Percentiles rank a stretch among this genome's conserved stretches.
These are phyloP conservation scores for Pythium rhizo-oryzae DNA, from an alignment of 352 stramenopile genomes.

Conservation along the genomic window DNA sequence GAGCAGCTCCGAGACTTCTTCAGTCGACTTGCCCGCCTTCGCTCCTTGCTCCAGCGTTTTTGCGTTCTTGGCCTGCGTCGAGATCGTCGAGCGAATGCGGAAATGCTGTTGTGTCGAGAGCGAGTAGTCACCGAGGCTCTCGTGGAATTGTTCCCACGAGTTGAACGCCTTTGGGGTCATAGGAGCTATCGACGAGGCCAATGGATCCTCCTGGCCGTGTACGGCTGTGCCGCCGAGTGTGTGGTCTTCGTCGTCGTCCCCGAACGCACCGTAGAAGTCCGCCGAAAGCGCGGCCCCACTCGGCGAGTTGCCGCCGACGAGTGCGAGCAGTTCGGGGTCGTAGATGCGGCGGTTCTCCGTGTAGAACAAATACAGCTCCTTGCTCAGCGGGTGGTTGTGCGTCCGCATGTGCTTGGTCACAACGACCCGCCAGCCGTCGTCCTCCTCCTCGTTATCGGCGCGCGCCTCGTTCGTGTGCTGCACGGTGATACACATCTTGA, in stretches of 20 bases:
- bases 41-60: constrained; percentile 47
- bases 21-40: constrained; percentile 38
- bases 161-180: constrained; percentile 49
- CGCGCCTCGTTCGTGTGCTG: constrained; percentile 38
- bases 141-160: constrained; percentile 67
- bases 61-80: constrained; percentile 54
- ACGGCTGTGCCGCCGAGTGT: background rate
- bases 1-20: constrained; percentile 35
- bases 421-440: constrained; percentile 65
- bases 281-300: background rate
- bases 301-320: constrained; percentile 23
- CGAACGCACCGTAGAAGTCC: constrained; percentile 22
- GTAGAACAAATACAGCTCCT: constrained; percentile 78
- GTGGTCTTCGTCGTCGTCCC: constrained; percentile 18
- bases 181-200: constrained; percentile 20
- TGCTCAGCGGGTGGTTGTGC: constrained; percentile 78
- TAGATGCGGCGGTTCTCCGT: constrained; percentile 80
- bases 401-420: constrained; percentile 73
- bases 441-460: constrained; percentile 30
- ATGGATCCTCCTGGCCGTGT: background rate
- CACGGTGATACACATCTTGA: constrained; percentile 82
- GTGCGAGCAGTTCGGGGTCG: constrained; percentile 60
- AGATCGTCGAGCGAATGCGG: constrained; percentile 75
- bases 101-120: constrained; percentile 66
- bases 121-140: constrained; percentile 58